Conservation (phyloP, 73 alveolate species). For the Symbiodinium natans region DNA sequence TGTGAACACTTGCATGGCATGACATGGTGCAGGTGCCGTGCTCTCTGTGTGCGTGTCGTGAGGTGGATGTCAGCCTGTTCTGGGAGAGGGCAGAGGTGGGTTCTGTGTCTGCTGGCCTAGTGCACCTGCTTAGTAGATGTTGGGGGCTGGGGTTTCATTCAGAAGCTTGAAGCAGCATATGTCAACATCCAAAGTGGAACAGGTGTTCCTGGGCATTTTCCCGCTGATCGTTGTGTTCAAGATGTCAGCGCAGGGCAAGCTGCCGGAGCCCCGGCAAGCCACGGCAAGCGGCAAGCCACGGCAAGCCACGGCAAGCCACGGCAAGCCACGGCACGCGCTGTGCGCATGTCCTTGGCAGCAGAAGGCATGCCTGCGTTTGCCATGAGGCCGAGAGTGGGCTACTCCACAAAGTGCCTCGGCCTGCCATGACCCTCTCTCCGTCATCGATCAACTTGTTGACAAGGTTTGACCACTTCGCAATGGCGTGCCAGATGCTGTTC, state of each 20-base stretch:
- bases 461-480: conserved; percentile 76
- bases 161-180: background rate
- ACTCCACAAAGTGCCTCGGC: conserved; percentile 68
- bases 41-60: background rate
- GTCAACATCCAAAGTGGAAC: background rate
- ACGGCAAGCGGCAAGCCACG: too few species aligned
- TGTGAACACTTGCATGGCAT: background rate
- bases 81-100: conserved; percentile 89
- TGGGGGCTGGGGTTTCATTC: background rate
- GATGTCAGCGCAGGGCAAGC: conserved; percentile 88
- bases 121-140: background rate
- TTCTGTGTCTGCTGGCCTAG: background rate
- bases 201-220: conserved; percentile 85
- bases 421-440: background rate
- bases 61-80: conserved; percentile 87
- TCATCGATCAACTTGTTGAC: too few species aligned
- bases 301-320: too few species aligned
- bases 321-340: too few species aligned
- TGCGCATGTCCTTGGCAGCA: too few species aligned
- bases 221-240: conserved; percentile 88
- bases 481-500: conserved; percentile 76
- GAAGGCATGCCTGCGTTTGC: too few species aligned
- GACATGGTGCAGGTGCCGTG: background rate
- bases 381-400: conserved; percentile 83
- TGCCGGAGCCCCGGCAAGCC: conserved; percentile 14